These are phyloP conservation scores for Chlamydomonas incerta DNA, from an alignment of 139 green algal genomes.

Conservation along the genomic window DNA sequence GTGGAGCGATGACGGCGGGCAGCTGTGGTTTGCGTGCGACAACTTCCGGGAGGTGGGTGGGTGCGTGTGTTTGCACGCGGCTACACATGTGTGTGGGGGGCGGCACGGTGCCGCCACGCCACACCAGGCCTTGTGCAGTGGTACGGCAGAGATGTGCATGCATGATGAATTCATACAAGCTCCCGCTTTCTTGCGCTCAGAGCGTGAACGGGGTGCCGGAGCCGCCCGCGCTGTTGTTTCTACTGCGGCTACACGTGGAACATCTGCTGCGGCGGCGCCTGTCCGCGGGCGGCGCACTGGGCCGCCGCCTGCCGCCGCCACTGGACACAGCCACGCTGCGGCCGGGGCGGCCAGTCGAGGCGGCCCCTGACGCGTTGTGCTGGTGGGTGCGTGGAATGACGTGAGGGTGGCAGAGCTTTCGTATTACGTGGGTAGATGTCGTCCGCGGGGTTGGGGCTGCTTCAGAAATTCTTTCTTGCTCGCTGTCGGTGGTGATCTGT, in stretches of 20 bases:
- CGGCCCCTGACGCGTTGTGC: constrained; percentile 23
- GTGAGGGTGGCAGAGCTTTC: too few species aligned
- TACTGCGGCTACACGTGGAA: constrained; percentile 38
- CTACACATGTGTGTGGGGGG: too few species aligned
- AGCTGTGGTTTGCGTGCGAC: constrained; percentile 14
- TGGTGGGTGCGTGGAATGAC: background rate
- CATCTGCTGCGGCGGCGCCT: background rate
- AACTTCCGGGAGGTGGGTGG: constrained; percentile 14
- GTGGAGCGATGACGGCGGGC: constrained; percentile 14
- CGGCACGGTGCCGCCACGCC: too few species aligned
- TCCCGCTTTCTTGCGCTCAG: background rate
- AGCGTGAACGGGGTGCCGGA: constrained; percentile 4
- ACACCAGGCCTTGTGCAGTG: too few species aligned
- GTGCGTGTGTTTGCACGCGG: too few species aligned
- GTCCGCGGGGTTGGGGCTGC: too few species aligned
- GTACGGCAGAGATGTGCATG: too few species aligned
- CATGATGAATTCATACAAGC: background rate
- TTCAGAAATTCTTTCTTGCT: too few species aligned
- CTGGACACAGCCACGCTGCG: background rate
- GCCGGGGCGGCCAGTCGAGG: background rate
- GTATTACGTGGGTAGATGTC: too few species aligned
- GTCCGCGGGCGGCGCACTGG: background rate
- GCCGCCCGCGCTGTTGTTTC: constrained; percentile 26
- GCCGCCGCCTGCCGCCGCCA: constrained; percentile 25
- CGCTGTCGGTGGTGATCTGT: too few species aligned